These are phyloP conservation scores for Sporothrix schenckii DNA, from an alignment of 2,329 filamentous ascomycete genomes.

Conservation along the genomic window DNA sequence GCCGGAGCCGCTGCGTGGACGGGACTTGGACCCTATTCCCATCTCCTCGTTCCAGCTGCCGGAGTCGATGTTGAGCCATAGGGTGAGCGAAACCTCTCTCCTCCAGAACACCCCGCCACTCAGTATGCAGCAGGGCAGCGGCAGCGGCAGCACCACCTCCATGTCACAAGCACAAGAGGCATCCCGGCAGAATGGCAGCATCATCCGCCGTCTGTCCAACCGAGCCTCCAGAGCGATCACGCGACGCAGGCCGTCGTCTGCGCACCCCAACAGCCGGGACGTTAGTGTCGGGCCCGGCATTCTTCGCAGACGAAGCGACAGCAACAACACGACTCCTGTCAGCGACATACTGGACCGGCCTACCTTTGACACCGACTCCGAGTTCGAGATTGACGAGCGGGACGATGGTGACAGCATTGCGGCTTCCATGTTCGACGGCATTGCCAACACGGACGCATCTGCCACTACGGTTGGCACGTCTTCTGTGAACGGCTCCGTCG, in stretches of 20 bases:
- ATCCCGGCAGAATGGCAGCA: constrained; percentile 49
- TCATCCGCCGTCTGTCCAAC: constrained; percentile 85
- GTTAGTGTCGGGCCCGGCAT: constrained; percentile 88
- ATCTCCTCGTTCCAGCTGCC: constrained; percentile 68
- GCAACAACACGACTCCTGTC: constrained; percentile 70
- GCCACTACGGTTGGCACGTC: constrained; percentile 53
- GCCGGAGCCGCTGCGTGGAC: constrained; percentile 63
- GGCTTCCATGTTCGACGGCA: constrained; percentile 46
- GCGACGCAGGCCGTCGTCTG: constrained; percentile 75
- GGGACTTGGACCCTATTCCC: constrained; percentile 55
- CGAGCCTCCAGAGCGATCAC: constrained; percentile 70
- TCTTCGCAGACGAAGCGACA: constrained; percentile 81
- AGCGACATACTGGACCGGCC: constrained; percentile 33
- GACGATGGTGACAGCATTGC: constrained; percentile 43
- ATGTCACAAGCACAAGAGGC: constrained; percentile 45
- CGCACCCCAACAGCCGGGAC: constrained; percentile 75
- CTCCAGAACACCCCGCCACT: constrained; percentile 49
- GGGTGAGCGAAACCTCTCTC: constrained; percentile 65
- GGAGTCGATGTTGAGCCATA: constrained; percentile 67
- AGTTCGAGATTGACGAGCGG: constrained; percentile 60
- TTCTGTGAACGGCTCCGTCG: constrained; percentile 46
- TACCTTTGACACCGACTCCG: constrained; percentile 54
- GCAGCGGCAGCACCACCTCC: constrained; percentile 57
- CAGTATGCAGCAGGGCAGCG: constrained; percentile 45
- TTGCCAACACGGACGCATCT: constrained; percentile 52